Evolutionary conservation across 371 early-diverging fungal species (phyloP).

Genomic region (Rhizopus arrhizus): DNA sequence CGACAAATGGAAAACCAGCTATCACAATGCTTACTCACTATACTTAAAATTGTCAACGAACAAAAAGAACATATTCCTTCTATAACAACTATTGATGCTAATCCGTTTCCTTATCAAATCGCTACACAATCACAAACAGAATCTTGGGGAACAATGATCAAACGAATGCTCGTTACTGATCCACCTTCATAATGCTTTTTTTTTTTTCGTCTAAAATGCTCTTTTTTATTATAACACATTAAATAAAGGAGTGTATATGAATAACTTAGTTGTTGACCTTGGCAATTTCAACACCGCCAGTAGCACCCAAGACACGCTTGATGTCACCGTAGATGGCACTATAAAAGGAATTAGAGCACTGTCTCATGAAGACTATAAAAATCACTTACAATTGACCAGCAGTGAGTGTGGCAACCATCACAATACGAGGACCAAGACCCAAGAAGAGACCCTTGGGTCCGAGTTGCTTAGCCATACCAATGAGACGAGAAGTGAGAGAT

Average conservation of each 20-base stretch:
- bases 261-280: slow-evolving; percentile 8
- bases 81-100: slow-evolving; percentile 76
- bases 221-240: too few relatives aligned
- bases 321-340: slow-evolving; percentile 65
- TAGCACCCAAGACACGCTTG: slow-evolving; percentile 73
- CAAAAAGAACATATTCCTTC: slow-evolving; percentile 90
- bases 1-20: slow-evolving; percentile 48
- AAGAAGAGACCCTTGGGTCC: slow-evolving; percentile 68
- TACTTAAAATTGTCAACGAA: slow-evolving; percentile 74
- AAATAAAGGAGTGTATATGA: too few relatives aligned
- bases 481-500: slow-evolving; percentile 58
- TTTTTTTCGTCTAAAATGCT: not conserved
- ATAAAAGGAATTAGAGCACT: slow-evolving; percentile 6
- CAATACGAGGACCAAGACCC: slow-evolving; percentile 76
- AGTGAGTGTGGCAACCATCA: slow-evolving; percentile 80
- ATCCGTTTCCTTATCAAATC: slow-evolving; percentile 87
- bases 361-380: not conserved
- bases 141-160: slow-evolving; percentile 50
- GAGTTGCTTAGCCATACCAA: slow-evolving; percentile 62
- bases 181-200: slow-evolving; percentile 19
- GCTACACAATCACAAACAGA: slow-evolving; percentile 44
- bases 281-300: slow-evolving; percentile 65
- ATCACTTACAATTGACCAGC: slow-evolving; percentile 66
- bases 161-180: slow-evolving; percentile 44
- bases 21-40: slow-evolving; percentile 56